A percentile compares a stretch with the other conserved stretches of the same genome.
Conservation (phyloP, 495 filamentous ascomycete species). For the Podospora bellae-mahoneyi region DNA sequence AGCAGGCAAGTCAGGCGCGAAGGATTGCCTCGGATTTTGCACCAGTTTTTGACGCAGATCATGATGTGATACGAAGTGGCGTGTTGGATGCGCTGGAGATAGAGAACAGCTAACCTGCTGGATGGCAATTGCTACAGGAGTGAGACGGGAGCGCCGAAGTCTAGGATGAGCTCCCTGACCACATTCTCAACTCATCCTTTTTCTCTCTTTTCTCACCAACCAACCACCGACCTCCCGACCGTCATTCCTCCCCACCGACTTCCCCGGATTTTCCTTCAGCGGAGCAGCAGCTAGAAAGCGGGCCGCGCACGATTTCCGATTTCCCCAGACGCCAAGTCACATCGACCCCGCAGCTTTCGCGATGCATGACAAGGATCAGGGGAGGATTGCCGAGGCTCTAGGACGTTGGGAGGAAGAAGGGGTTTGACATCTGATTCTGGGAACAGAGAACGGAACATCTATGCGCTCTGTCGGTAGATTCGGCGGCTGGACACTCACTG, state of each 20-base stretch:
- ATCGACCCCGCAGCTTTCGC: background rate
- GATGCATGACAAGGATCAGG: background rate
- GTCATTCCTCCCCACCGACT: background rate
- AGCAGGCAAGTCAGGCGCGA: background rate
- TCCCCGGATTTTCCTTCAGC: background rate
- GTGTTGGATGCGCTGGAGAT: background rate
- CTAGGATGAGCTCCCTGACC: too few species aligned
- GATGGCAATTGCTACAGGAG: too few species aligned
- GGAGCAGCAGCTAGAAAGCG: background rate
- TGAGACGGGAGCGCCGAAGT: too few species aligned
- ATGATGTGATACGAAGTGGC: background rate
- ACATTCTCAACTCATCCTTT: too few species aligned
- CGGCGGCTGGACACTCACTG: too few species aligned
- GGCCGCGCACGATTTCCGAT: background rate
- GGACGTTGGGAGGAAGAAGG: background rate
- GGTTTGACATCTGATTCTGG: background rate
- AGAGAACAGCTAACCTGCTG: too few species aligned
- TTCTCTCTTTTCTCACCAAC: too few species aligned
- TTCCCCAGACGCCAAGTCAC: background rate
- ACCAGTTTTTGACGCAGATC: slow-evolving; percentile 3
- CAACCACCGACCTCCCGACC: background rate
- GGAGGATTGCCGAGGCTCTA: background rate
- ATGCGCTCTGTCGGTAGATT: too few species aligned
- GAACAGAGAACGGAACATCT: too few species aligned
- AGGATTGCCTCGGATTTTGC: slow-evolving; percentile 1